These are phyloP conservation scores for Colletotrichum graminicola DNA, from an alignment of 2,329 filamentous ascomycete genomes.

Conservation along the genomic window DNA sequence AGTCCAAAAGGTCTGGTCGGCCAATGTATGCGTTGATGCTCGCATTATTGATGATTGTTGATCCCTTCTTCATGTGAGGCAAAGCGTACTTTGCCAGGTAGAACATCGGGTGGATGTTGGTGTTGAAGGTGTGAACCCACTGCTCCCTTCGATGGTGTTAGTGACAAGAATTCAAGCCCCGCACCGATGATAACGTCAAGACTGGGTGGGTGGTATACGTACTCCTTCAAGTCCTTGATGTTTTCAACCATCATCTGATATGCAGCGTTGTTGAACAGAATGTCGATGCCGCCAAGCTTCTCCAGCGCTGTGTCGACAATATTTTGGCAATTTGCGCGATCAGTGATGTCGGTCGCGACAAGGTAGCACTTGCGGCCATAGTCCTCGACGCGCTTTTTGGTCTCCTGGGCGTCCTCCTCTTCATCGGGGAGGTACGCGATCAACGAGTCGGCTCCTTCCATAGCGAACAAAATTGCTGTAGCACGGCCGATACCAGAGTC, in stretches of 20 bases:
- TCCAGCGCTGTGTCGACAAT: constrained; percentile 75
- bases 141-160: constrained; percentile 63
- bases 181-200: constrained; percentile 24
- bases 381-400: constrained; percentile 76
- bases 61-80: constrained; percentile 79
- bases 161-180: background rate
- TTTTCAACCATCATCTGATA: constrained; percentile 76
- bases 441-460: constrained; percentile 81
- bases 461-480: constrained; percentile 80
- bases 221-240: constrained; percentile 79
- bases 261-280: constrained; percentile 80
- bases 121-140: constrained; percentile 84
- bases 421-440: constrained; percentile 83
- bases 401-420: constrained; percentile 80
- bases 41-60: constrained; percentile 86
- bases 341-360: constrained; percentile 73
- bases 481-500: constrained; percentile 85
- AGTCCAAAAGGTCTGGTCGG: constrained; percentile 83
- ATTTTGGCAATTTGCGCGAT: constrained; percentile 76
- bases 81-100: constrained; percentile 83
- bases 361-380: constrained; percentile 75
- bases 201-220: constrained; percentile 47
- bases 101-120: constrained; percentile 87
- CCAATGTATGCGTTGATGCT: constrained; percentile 88
- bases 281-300: constrained; percentile 77